Evolutionary conservation across 225 moss, liverwort and hornwort species (phyloP), one percentile per base, ranked within the genome.

Genomic region (Marchantia paleacea): DNA sequence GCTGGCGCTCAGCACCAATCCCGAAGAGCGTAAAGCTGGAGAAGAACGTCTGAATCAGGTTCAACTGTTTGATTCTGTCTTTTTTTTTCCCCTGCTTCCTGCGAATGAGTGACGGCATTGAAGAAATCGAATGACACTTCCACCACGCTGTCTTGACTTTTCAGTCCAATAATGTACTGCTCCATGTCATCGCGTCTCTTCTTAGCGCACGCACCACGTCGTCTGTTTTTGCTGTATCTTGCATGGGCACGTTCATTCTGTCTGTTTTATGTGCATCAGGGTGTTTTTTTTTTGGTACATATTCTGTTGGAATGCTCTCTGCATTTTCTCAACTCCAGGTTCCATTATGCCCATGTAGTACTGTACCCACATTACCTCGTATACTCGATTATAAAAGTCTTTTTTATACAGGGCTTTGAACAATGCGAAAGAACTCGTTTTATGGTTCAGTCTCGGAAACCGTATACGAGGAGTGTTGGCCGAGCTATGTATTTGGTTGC

Each of bases 21-120:
- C 94, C 18, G 99, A 95, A 55, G 99, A 99, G 84, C 92, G 91
- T 58, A 99, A 99, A 81, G 94, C 91, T 19, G 95, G 99, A 72
- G 99, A 99, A 79, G 95, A 99, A 89, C 94, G 94, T 60, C 95
- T 99, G 29, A 99, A 93, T 84, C 95, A 99, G 97, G 97, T 97
- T 60, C 10, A 24, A 49, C 16, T 51, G 14, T 25, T 10, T 78
- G 49, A 26, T 62, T 26, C 0, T 78, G 24, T 12, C n/a, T 5
- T 26, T 29, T 20, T 29, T 61, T 48, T 16, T 14, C 3, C 14
- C 47, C 15, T 63, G 28, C n/a, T 62, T 71, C 47, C 11, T 71
- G 39, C 16, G 49, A 48, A 62, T n/a, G 20, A 71, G 48, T 49
- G 71, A 49, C 47, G 22, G 49, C 47, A 22, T 71, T 20, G 8